Evolutionary conservation across 2,329 filamentous ascomycete genomes (phyloP).

Genomic region (Xylariaceae sp.): DNA sequence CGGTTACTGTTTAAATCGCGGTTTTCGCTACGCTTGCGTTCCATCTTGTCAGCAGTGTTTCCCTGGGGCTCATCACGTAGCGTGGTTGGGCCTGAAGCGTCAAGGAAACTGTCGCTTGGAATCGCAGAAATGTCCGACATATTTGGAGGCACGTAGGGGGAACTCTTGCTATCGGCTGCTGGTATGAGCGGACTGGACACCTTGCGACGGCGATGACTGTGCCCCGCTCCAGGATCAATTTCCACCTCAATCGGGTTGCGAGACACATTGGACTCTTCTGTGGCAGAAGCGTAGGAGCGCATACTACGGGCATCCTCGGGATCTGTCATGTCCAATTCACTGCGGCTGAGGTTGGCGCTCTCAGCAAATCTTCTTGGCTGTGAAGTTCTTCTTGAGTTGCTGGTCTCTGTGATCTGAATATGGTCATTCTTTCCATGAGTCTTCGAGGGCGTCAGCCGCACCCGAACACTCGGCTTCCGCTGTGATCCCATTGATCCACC

Average conservation of each 20-base stretch:
- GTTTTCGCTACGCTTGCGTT: conserved; percentile 42
- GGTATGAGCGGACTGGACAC: conserved; percentile 63
- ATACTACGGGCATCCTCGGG: conserved; percentile 62
- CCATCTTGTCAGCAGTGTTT: conserved; percentile 41
- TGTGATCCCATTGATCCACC: conserved; percentile 51
- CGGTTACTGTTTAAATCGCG: conserved; percentile 39
- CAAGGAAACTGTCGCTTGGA: conserved; percentile 57
- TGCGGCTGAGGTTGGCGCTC: conserved; percentile 60
- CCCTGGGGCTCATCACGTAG: conserved; percentile 27
- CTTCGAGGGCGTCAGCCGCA: conserved; percentile 75
- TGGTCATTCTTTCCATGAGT: conserved; percentile 63
- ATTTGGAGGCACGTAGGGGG: conserved; percentile 59
- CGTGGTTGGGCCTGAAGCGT: conserved; percentile 45
- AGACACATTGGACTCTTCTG: conserved; percentile 73
- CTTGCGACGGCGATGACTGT: conserved; percentile 53
- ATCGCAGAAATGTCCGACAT: conserved; percentile 84
- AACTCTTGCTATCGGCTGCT: conserved; percentile 51
- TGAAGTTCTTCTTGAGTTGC: conserved; percentile 66
- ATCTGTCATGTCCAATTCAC: conserved; percentile 47
- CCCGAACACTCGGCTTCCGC: conserved; percentile 75
- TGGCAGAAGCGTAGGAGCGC: conserved; percentile 72
- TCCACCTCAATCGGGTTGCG: conserved; percentile 84
- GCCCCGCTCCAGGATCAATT: conserved; percentile 57
- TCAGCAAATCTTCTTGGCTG: conserved; percentile 38
- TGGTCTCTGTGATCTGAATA: conserved; percentile 81